phyloP scores from a whole-genome alignment of 1,284 basidiomycete genomes.

The Cryptococcus sp. region DNA sequence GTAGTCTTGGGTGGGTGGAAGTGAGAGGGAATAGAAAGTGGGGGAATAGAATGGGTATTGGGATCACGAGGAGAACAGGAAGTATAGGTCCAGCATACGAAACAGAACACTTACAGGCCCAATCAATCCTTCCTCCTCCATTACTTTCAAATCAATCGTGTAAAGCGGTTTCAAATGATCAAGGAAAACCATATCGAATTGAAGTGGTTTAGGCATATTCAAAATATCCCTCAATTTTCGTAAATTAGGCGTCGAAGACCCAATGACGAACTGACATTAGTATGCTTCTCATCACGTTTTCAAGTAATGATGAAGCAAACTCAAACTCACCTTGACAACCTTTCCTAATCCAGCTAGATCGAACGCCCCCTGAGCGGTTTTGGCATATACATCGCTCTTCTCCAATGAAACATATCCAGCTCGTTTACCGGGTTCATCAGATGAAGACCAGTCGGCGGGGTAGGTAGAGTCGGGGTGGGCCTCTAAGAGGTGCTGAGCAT shows the following conservation, averaged over 20 bases:
- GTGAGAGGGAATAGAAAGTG: neutral
- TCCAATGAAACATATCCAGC: constrained; percentile 41
- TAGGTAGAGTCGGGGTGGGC: constrained; percentile 24
- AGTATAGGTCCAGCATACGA: neutral
- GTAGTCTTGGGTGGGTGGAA: too few species aligned
- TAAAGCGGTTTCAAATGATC: constrained; percentile 42
- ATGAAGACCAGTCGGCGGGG: constrained; percentile 25
- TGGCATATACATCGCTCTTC: constrained; percentile 34
- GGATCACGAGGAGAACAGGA: neutral
- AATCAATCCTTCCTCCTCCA: constrained; percentile 38
- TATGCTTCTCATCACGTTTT: neutral
- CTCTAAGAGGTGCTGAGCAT: constrained; percentile 23
- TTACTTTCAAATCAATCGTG: constrained; percentile 36
- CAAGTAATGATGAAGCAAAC: neutral
- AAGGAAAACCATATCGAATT: constrained; percentile 42
- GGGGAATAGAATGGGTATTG: neutral
- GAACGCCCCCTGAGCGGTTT: constrained; percentile 29
- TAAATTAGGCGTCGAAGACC: constrained; percentile 29
- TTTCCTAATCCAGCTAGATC: constrained; percentile 32
- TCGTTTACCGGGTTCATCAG: constrained; percentile 15
- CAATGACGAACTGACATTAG: constrained; percentile 24
- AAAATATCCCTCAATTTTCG: constrained; percentile 26
- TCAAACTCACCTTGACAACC: constrained; percentile 29
- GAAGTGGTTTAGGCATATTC: constrained; percentile 23
- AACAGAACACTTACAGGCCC: constrained; percentile 24